Percentiles rank a stretch among this genome's conserved stretches.
These are phyloP conservation scores for Mycosarcoma maydis DNA, from an alignment of 1,284 basidiomycete species.

Conservation along the genomic window DNA sequence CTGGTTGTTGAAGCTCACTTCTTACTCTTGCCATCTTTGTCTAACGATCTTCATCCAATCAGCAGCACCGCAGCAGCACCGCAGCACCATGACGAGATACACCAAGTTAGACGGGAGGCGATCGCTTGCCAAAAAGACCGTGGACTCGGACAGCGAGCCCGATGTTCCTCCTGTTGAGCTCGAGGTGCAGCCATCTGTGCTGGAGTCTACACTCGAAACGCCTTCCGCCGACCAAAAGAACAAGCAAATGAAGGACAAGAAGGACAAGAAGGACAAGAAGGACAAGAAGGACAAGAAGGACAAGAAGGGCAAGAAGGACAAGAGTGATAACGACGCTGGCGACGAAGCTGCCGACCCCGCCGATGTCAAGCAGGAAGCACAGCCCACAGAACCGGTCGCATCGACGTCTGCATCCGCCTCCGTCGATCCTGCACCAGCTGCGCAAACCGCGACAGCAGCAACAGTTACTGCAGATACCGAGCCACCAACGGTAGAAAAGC, in stretches of 20 bases:
- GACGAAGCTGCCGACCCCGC: not conserved
- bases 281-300: constrained; percentile 24
- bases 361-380: constrained; percentile 4
- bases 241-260: constrained; percentile 27
- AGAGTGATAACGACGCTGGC: not conserved
- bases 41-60: no score
- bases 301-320: constrained; percentile 11
- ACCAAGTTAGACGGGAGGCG: constrained; percentile 55
- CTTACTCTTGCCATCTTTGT: no score
- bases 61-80: not conserved
- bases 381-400: constrained; percentile 16
- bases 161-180: constrained; percentile 21
- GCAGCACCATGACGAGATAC: constrained; percentile 53
- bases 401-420: constrained; percentile 31
- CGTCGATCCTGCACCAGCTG: not conserved
- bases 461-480: constrained; percentile 10
- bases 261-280: constrained; percentile 30
- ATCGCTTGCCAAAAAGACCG: constrained; percentile 41
- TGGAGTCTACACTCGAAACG: constrained; percentile 5
- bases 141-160: constrained; percentile 36
- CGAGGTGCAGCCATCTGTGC: constrained; percentile 1
- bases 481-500: constrained; percentile 40
- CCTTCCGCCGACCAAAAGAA: constrained; percentile 23
- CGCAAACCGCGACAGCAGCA: not conserved
- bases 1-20: no score